Base-by-base conservation (phyloP, 352 stramenopile genomes). In the Lagenidium sp. region DNA sequence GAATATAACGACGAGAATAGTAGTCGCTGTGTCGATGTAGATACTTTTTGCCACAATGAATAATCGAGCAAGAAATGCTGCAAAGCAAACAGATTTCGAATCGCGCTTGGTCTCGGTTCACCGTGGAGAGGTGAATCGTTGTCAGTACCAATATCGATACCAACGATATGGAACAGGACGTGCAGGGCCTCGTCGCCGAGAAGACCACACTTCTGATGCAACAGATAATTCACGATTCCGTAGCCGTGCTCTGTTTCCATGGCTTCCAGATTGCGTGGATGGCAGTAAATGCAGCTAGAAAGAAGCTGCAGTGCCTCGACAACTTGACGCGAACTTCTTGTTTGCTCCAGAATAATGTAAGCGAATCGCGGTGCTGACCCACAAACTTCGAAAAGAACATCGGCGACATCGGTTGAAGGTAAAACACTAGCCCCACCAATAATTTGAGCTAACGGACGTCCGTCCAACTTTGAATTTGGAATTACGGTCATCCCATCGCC, bases 241-340 rank as follows among this genome's bases (percentile, higher is more conserved):
- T 88, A 88, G 1, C 76, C 76, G 43, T 80, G 68, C 41, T 88
- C 76, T n/a, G 63, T 40, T 26, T 85, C 73, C 69, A 88, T 83
- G 3, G 68, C 68, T 6, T 53, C 36, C 8, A 85, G 41, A 39
- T 83, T 85, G 15, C 50, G 47, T 4, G 55, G 26, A 12, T 78
- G 62, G 16, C 52, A 57, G 24, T 44, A 49, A 35, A 80, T 63
- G 11, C 61, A 30, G 15, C 57, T 40, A 34, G 41, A 50, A 2
- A 88, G 44, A 8, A 88, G 22, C 12, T 62, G 50, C 22, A 85
- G 52, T n/a, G 56, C 37, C 7, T 66, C 31, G n/a, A 75, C 66
- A n/a, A 85, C 36, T 43, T 84, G 65, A 13, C 28, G 16, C 10
- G 49, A 10, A 4, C 52, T 78, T 6, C 23, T 58, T 8, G 73